phyloP scores from a whole-genome alignment of 208 protist species.

The Zelonia costaricensis region DNA sequence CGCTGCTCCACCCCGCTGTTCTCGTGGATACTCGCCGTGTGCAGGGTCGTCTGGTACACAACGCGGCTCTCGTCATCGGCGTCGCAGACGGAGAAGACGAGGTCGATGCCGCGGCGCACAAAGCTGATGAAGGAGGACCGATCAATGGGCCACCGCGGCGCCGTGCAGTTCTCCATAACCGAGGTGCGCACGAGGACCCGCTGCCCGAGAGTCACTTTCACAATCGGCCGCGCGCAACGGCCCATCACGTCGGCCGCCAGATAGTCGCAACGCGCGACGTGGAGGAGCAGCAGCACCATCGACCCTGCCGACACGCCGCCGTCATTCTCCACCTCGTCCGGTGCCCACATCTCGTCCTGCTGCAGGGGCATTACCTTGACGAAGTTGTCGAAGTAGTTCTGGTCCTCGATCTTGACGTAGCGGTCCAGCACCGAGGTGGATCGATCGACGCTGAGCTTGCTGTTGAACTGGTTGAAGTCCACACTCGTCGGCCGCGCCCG shows the following conservation, averaged over 20 bases:
- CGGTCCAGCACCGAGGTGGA: conserved; percentile 80
- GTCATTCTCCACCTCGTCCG: conserved; percentile 38
- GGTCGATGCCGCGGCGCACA: conserved; percentile 53
- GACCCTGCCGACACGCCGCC: conserved; percentile 18
- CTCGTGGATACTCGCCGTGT: conserved; percentile 48
- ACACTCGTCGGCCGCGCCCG: conserved; percentile 61
- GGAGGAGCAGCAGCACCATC: conserved; percentile 78
- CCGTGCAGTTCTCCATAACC: conserved; percentile 38
- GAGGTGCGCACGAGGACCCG: conserved; percentile 70
- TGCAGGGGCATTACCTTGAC: conserved; percentile 70
- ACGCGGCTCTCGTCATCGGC: conserved; percentile 33
- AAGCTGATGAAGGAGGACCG: conserved; percentile 81
- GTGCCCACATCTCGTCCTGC: conserved; percentile 65
- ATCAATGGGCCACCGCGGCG: conserved; percentile 69
- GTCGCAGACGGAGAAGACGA: conserved; percentile 75
- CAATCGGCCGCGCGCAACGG: conserved; percentile 42
- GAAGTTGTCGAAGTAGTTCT: conserved; percentile 83
- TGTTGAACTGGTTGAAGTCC: conserved; percentile 68
- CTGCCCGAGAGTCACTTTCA: conserved; percentile 68
- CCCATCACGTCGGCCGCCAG: conserved; percentile 32
- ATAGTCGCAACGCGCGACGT: conserved; percentile 63
- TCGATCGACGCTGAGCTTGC: conserved; percentile 57
- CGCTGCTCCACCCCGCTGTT: conserved; percentile 69
- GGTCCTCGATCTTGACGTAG: conserved; percentile 87
- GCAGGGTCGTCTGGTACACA: conserved; percentile 57